Evolutionary conservation across 306 rosid species (phyloP), one percentile per base, ranked within the genome.

Genomic region (Gastrolobium villosum): DNA sequence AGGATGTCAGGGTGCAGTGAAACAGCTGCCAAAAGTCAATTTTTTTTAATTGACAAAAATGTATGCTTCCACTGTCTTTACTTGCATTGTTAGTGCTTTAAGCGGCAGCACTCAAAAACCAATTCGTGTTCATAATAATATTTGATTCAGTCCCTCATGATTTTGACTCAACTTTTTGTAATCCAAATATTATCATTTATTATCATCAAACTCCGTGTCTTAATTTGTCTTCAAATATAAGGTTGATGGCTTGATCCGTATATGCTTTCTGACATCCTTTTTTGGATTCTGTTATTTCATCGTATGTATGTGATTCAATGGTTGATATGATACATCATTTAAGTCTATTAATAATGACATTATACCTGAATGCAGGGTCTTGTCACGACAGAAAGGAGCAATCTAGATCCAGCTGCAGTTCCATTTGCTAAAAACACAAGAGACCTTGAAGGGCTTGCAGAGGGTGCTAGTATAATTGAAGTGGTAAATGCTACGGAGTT

Each of bases 401-500:
- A 79, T 71, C 84, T 91, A 76, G 96, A 91, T 87, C 90, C 93
- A 6, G 89, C 90, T 31, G 98, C 94, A 70, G 88, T 88, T 63
- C 90, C 94, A 44, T 93, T 93, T 84, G 98, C 98, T 70, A 91
- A 85, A 83, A 86, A 81, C 41, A 84, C 87, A 26, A 80, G 79
- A 31, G 87, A 85, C 41, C 46, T 87, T 54, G 96, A 86, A 54
- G 96, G 93, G 68, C 93, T 90, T 73, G 72, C 67, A 69, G 98
- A 93, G 86, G 98, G 96, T 83, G 90, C 98, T 60, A 76, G 83
- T 77, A 82, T 93, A 84, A 8, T 78, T 80, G 96, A 93, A 88
- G 98, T 93, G 96, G 98, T 93, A 91, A 83, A 62, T 82, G 11
- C 75, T 79, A 60, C 53, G 32, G 7, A 37, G 74, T n/a, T n/a